These are phyloP conservation scores for Raffaelea deltoideospora DNA, from an alignment of 2,329 filamentous ascomycete species.

Conservation along the genomic window DNA sequence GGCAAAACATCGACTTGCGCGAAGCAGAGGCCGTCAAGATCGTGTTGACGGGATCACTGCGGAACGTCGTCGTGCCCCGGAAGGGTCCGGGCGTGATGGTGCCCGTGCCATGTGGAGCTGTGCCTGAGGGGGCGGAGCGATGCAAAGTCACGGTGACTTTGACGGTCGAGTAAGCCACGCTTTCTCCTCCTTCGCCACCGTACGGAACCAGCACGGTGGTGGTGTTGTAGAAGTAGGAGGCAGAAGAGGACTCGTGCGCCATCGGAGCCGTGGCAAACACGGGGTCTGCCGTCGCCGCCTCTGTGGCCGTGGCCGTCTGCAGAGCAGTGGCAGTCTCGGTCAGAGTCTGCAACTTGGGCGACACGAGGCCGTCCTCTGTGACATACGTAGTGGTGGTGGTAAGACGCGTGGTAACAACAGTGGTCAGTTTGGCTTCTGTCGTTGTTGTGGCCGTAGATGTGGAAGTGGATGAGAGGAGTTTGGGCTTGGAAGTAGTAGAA, in stretches of 20 bases:
- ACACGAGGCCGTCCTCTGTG: constrained; percentile 3
- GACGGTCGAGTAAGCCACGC: not conserved
- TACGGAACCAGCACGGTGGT: not conserved
- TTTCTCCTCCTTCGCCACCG: no score
- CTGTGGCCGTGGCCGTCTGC: constrained; percentile 1
- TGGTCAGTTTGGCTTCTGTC: no score
- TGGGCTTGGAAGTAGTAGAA: no score
- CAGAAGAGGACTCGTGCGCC: no score
- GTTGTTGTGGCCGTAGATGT: no score
- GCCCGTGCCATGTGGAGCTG: constrained; percentile 11
- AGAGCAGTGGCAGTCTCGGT: constrained; percentile 2
- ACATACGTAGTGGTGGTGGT: constrained; percentile 5
- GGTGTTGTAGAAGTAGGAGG: no score
- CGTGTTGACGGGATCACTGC: constrained; percentile 6
- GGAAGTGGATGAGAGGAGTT: no score
- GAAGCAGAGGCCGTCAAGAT: constrained; percentile 16
- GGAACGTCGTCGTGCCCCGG: not conserved
- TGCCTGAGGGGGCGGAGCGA: no score
- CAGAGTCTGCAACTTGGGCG: constrained; percentile 1
- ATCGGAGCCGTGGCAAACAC: constrained; percentile 1
- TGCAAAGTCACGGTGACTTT: not conserved
- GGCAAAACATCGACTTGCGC: constrained; percentile 12
- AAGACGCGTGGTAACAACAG: constrained; percentile 1
- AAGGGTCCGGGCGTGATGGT: constrained; percentile 10
- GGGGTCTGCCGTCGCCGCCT: constrained; percentile 1